These are phyloP conservation scores for Sisymbrium irio DNA, from an alignment of 345 rosid species.

Conservation along the genomic window DNA sequence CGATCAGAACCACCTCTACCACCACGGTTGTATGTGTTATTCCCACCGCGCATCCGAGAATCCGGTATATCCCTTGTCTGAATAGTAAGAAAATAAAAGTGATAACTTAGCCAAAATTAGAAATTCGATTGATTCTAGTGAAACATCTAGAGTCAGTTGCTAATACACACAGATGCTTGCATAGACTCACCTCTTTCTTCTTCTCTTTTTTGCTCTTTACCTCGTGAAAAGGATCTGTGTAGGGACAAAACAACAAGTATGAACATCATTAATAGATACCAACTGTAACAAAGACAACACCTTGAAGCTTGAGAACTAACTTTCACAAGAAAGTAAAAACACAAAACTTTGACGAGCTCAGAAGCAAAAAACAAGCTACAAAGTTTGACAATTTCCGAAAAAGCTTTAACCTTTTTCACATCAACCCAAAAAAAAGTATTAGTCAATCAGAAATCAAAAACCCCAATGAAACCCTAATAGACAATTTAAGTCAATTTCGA, in stretches of 20 bases:
- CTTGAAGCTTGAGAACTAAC: conserved; percentile 11
- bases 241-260: not conserved
- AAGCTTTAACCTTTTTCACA: not conserved
- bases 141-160: not conserved
- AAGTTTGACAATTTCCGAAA: not conserved
- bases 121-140: not conserved
- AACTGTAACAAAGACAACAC: conserved; percentile 1
- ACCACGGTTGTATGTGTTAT: conserved; percentile 52
- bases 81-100: conserved; percentile 22
- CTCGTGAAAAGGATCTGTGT: conserved; percentile 89
- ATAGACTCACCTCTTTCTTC: conserved; percentile 73
- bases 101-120: not conserved
- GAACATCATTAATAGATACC: conserved; percentile 6
- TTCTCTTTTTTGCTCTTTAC: conserved; percentile 97
- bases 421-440: not conserved
- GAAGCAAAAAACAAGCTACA: not conserved
- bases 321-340: conserved; percentile 4
- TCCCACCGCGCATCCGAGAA: conserved; percentile 59
- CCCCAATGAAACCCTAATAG: conserved; percentile 23
- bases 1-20: conserved; percentile 74
- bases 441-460: not conserved
- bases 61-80: conserved; percentile 75
- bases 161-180: not conserved
- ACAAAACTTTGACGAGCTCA: not conserved
- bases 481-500: not conserved